Percentiles rank a stretch among this genome's conserved stretches.
These are phyloP conservation scores for Cyclaneusma minus DNA, from an alignment of 2,329 filamentous ascomycete species.

Conservation along the genomic window DNA sequence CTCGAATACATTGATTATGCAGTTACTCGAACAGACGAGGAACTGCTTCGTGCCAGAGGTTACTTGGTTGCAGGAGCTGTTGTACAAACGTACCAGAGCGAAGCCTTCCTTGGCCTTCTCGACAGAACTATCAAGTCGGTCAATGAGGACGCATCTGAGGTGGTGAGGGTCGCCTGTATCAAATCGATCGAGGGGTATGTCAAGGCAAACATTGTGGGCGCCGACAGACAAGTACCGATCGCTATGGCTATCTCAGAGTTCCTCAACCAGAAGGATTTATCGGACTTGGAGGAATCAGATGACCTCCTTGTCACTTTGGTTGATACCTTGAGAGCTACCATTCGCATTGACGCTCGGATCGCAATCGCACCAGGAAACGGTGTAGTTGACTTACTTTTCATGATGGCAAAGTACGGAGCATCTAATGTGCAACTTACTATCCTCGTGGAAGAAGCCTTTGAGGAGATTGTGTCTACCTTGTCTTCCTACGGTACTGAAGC, in stretches of 20 bases:
- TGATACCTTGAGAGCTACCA: conserved; percentile 70
- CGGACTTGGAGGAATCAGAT: conserved; percentile 74
- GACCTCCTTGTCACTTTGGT: conserved; percentile 84
- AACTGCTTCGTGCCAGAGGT: conserved; percentile 71
- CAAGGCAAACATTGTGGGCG: conserved; percentile 29
- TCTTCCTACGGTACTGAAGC: conserved; percentile 46
- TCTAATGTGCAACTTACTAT: conserved; percentile 83
- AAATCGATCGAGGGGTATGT: conserved; percentile 64
- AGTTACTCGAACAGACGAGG: conserved; percentile 51
- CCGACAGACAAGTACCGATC: conserved; percentile 43
- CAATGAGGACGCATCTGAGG: conserved; percentile 60
- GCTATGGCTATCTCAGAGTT: conserved; percentile 52
- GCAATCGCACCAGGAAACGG: conserved; percentile 56
- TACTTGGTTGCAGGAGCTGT: conserved; percentile 75
- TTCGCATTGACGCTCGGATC: conserved; percentile 62
- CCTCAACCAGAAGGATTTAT: conserved; percentile 63
- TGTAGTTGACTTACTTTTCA: conserved; percentile 73
- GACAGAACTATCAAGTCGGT: conserved; percentile 64
- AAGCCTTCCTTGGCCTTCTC: conserved; percentile 43
- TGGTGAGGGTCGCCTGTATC: conserved; percentile 85
- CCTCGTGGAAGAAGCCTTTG: conserved; percentile 79
- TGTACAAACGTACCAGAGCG: conserved; percentile 47
- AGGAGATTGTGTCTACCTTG: conserved; percentile 63
- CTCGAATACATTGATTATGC: conserved; percentile 68
- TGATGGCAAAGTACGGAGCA: conserved; percentile 75